Conservation (phyloP, 805 yeast species). For the Yarrowia phangngaensis region DNA sequence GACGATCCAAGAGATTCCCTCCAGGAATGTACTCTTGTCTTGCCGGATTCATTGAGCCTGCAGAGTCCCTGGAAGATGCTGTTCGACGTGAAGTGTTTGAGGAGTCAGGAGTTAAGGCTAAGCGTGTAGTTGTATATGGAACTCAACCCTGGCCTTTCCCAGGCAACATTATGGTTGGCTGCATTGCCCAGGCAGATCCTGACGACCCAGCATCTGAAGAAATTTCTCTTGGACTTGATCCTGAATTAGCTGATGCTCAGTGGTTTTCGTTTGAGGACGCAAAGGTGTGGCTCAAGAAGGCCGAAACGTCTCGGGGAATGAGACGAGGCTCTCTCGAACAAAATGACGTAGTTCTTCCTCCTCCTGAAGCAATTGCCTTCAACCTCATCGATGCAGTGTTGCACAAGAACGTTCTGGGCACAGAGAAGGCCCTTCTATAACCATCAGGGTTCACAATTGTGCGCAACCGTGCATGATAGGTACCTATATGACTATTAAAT, state of each 20-base stretch:
- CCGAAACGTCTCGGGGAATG: slow-evolving; percentile 4
- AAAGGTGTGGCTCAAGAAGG: slow-evolving; percentile 1
- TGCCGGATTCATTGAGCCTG: slow-evolving; percentile 95
- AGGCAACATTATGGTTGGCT: slow-evolving; percentile 88
- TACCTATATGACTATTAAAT: too few relatives aligned
- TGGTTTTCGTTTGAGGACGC: slow-evolving; percentile 61
- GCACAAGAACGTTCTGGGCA: slow-evolving; percentile 13
- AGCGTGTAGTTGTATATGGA: slow-evolving; percentile 55
- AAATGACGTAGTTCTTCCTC: slow-evolving; percentile 35
- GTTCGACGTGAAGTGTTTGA: slow-evolving; percentile 90
- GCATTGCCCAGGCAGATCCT: slow-evolving; percentile 69
- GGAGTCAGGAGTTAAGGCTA: slow-evolving; percentile 77
- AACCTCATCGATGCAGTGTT: slow-evolving; percentile 35
- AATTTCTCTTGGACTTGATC: slow-evolving; percentile 74
- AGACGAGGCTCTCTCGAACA: slow-evolving; percentile 12
- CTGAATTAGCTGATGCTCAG: slow-evolving; percentile 77
- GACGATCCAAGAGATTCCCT: slow-evolving; percentile 62
- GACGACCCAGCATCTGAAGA: slow-evolving; percentile 46
- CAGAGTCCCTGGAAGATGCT: slow-evolving; percentile 86
- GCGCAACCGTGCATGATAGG: too few relatives aligned
- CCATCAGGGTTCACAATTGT: too few relatives aligned
- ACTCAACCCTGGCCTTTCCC: slow-evolving; percentile 99
- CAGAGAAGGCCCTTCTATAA: slow-evolving; percentile 6
- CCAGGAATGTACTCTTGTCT: slow-evolving; percentile 71
- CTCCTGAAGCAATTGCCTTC: slow-evolving; percentile 40